Percentiles rank a stretch among this genome's conserved stretches.
phyloP scores from a whole-genome alignment of 2,329 filamentous ascomycete genomes.

The Lachnellula willkommii region DNA sequence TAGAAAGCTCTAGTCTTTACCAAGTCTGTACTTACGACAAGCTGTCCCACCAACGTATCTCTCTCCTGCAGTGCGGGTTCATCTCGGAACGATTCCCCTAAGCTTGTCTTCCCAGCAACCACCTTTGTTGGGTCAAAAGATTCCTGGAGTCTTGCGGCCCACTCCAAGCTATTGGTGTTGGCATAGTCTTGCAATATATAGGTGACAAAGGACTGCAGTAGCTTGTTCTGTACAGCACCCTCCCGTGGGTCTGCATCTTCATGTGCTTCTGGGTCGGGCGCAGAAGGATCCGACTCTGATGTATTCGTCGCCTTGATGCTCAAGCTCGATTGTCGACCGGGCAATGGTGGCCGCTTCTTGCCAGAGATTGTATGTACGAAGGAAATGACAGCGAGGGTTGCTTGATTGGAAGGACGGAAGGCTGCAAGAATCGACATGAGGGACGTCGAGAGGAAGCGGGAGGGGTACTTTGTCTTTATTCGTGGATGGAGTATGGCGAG shows the following conservation, averaged over 20 bases:
- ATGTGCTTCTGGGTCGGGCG: conserved; percentile 56
- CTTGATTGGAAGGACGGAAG: conserved; percentile 58
- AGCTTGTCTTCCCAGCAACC: conserved; percentile 56
- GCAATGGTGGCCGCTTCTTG: conserved; percentile 58
- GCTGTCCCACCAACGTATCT: conserved; percentile 64
- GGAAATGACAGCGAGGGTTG: conserved; percentile 65
- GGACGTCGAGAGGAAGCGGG: conserved; percentile 72
- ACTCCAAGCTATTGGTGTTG: conserved; percentile 53
- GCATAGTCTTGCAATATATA: conserved; percentile 71
- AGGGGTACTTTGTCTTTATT: conserved; percentile 72
- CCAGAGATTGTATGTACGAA: conserved; percentile 65
- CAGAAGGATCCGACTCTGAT: conserved; percentile 40
- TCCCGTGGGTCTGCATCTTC: conserved; percentile 51
- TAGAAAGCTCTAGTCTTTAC: conserved; percentile 13
- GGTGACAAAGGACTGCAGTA: conserved; percentile 73
- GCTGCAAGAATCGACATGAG: conserved; percentile 64
- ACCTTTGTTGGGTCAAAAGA: conserved; percentile 59
- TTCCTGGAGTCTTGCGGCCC: conserved; percentile 63
- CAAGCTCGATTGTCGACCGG: conserved; percentile 53
- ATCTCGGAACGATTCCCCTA: conserved; percentile 59
- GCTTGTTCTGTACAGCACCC: conserved; percentile 53
- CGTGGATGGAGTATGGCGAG: conserved; percentile 67
- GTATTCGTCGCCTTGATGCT: conserved; percentile 40
- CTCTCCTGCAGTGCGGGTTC: conserved; percentile 56
- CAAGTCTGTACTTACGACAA: conserved; percentile 50